phyloP scores from a whole-genome alignment of 768 basidiomycete species.

The Xanthoconium stramineum region DNA sequence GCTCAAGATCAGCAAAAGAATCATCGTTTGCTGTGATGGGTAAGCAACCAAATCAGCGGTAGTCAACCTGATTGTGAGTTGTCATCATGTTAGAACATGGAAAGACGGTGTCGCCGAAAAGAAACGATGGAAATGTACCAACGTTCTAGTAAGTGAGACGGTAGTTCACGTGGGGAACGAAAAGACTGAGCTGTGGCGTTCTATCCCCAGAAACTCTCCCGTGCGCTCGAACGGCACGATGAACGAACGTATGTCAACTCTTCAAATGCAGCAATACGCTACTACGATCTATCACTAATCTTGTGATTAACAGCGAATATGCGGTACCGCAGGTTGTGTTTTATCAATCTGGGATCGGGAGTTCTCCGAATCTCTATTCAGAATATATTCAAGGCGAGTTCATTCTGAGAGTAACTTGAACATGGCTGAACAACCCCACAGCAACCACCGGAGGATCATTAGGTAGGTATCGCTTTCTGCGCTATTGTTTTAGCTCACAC shows the following conservation, averaged over 20 bases:
- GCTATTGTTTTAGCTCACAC: not conserved
- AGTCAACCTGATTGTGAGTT: not conserved
- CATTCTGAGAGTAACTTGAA: not conserved
- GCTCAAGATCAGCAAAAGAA: conserved; percentile 46
- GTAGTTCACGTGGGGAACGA: not conserved
- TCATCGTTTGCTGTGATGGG: conserved; percentile 78
- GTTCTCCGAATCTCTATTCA: conserved; percentile 54
- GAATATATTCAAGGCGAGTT: conserved; percentile 56
- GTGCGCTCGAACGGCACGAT: conserved; percentile 51
- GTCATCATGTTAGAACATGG: conserved; percentile 53
- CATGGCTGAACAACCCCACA: conserved; percentile 25
- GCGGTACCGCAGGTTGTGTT: conserved; percentile 61
- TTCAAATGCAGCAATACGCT: no score
- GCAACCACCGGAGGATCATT: conserved; percentile 63
- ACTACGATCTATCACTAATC: not conserved
- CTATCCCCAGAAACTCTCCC: conserved; percentile 45
- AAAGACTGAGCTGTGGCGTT: not conserved
- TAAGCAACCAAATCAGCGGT: conserved; percentile 28
- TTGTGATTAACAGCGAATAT: conserved; percentile 22
- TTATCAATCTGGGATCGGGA: conserved; percentile 62
- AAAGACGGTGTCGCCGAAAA: conserved; percentile 54
- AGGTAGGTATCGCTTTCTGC: conserved; percentile 35
- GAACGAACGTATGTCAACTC: conserved; percentile 31
- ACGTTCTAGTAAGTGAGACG: conserved; percentile 44
- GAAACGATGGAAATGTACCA: conserved; percentile 51